These are phyloP conservation scores for Globisporangium nodosum DNA, from an alignment of 352 stramenopile species.

Conservation along the genomic window DNA sequence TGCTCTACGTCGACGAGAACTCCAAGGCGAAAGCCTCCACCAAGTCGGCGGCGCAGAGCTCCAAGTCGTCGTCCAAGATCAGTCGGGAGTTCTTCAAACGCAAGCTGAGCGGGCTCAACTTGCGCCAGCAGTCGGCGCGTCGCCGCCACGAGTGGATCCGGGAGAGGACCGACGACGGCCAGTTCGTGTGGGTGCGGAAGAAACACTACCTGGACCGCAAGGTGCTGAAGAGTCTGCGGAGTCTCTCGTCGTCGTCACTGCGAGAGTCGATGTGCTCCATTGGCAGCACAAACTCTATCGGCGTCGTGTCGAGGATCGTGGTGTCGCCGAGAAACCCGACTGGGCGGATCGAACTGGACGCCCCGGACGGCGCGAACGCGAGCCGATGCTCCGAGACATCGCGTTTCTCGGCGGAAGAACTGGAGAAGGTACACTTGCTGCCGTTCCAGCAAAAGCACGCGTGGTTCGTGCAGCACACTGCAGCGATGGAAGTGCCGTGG, in stretches of 20 bases:
- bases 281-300: conserved; percentile 54
- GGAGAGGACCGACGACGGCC: conserved; percentile 61
- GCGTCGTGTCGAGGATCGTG: conserved; percentile 70
- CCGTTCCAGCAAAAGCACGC: conserved; percentile 86
- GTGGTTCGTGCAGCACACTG: conserved; percentile 86
- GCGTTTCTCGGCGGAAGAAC: conserved; percentile 60
- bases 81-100: conserved; percentile 67
- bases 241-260: conserved; percentile 43
- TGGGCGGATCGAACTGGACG: conserved; percentile 66
- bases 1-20: conserved; percentile 63
- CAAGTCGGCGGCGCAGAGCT: conserved; percentile 7
- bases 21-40: conserved; percentile 29
- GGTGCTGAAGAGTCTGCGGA: conserved; percentile 56
- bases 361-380: conserved; percentile 50
- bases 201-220: conserved; percentile 74
- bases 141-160: conserved; percentile 83
- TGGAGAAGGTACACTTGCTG: conserved; percentile 60
- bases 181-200: conserved; percentile 82
- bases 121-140: conserved; percentile 78
- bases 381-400: conserved; percentile 54
- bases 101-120: conserved; percentile 72
- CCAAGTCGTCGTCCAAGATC: conserved; percentile 30
- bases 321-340: conserved; percentile 72
- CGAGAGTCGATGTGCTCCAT: conserved; percentile 67
- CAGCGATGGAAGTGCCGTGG: conserved; percentile 81